A percentile compares a stretch with the other conserved stretches of the same genome.
phyloP scores from a whole-genome alignment of 106 monocot genomes.

The Acanthochlamys bracteata region DNA sequence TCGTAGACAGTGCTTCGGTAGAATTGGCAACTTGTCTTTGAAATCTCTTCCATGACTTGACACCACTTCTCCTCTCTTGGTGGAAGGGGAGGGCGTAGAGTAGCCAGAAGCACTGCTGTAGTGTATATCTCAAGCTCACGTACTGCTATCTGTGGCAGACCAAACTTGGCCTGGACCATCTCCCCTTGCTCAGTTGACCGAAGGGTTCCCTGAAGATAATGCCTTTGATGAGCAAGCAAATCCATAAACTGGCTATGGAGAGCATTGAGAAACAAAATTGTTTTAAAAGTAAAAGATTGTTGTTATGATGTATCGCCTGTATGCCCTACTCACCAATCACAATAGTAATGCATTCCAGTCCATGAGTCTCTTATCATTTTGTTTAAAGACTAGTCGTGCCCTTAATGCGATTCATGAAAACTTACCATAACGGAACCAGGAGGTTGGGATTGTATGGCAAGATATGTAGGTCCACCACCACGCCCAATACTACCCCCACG shows the following conservation, averaged over 20 bases:
- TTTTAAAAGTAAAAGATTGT: too few species aligned
- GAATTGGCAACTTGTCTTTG: conserved; percentile 47
- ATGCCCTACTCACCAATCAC: too few species aligned
- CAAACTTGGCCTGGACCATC: conserved; percentile 94
- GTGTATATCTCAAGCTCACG: conserved; percentile 91
- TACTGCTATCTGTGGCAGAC: conserved; percentile 64
- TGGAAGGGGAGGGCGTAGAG: conserved; percentile 58
- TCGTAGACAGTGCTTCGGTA: conserved; percentile 72
- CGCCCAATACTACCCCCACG: conserved; percentile 94
- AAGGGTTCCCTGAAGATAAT: conserved; percentile 74
- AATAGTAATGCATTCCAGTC: too few species aligned
- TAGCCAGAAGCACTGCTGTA: conserved; percentile 79
- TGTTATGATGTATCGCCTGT: too few species aligned
- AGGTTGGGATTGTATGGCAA: conserved; percentile 93
- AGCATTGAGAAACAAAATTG: too few species aligned
- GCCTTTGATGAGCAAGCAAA: too few species aligned
- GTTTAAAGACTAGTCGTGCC: too few species aligned
- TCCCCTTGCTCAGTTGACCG: conserved; percentile 95
- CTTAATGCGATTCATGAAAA: not conserved
- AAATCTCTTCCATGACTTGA: conserved; percentile 79
- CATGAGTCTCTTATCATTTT: too few species aligned
- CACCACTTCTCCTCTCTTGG: conserved; percentile 78
- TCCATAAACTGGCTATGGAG: too few species aligned
- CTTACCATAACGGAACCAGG: conserved; percentile 91
- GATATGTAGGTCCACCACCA: conserved; percentile 91